Conservation (phyloP, 805 yeast genomes). For the Myxozyma geophila region DNA sequence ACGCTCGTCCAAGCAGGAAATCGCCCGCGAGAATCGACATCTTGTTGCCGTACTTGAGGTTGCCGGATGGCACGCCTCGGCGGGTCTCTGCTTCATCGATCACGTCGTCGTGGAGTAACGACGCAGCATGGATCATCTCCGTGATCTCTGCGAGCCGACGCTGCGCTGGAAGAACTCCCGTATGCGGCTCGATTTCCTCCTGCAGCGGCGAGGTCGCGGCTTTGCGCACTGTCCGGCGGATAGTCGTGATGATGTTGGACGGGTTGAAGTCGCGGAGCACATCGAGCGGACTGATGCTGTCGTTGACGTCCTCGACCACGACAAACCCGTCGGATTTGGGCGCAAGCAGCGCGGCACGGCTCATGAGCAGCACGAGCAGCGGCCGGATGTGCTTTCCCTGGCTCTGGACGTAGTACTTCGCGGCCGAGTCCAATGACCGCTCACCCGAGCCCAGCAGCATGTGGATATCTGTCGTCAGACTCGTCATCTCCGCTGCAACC, state of each 20-base stretch:
- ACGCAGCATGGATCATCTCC: conserved; percentile 98
- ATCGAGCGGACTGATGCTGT: conserved; percentile 72
- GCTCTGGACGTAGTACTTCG: conserved; percentile 93
- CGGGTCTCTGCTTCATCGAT: conserved; percentile 86
- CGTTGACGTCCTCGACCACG: conserved; percentile 41
- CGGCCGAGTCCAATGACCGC: conserved; percentile 87
- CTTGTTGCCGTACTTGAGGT: conserved; percentile 91
- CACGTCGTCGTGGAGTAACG: conserved; percentile 93
- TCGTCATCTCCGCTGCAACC: conserved; percentile 92
- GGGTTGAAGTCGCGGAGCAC: conserved; percentile 91
- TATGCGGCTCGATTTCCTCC: conserved; percentile 17
- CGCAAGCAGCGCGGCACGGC: conserved; percentile 68
- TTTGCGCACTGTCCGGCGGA: conserved; percentile 43
- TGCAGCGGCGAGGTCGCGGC: conserved; percentile 1
- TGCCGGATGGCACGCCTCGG: conserved; percentile 89
- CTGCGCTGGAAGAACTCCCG: conserved; percentile 86
- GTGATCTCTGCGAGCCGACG: conserved; percentile 95
- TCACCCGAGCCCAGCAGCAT: conserved; percentile 88
- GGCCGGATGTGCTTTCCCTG: conserved; percentile 97
- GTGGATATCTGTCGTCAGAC: conserved; percentile 84
- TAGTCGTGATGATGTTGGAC: conserved; percentile 40
- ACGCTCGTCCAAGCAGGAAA: conserved; percentile 91
- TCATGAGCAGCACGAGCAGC: conserved; percentile 76
- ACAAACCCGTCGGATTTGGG: conserved; percentile 40
- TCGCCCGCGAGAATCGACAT: conserved; percentile 99